Base-by-base conservation (phyloP, 306 rosid species). In the Trifolium fragiferum region DNA sequence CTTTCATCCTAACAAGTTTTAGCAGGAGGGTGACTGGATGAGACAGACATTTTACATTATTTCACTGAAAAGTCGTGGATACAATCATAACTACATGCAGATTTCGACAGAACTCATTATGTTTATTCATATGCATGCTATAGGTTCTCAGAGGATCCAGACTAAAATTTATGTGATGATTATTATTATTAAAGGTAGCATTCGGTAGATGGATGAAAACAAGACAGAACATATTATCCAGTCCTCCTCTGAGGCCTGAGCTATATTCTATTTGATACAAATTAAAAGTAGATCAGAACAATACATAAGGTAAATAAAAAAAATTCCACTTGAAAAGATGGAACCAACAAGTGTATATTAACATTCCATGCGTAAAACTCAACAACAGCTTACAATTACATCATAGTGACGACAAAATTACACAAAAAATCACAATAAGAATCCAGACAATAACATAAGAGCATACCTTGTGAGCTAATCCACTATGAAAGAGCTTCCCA, bases 401-500 rank as follows among this genome's bases (percentile, higher is more conserved):
- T 68, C 46, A 55, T n/a, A 49, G 62, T 3, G 47, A 74, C 25
- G 62, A 47, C 33, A 49, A 4, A 25, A 55, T 64, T 43, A 30
- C n/a, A 16, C 9, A 7, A 41, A 19, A 66, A 73, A 76, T 40
- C 21, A 83, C 30, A 72, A 33, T 11, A 72, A 37, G 13, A 77
- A 9, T 41, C 8, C 18, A 78, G 41, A 61, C 16, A 70, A 62
- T 11, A 58, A 60, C 1, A 12, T n/a, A 27, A 70, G 62, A 58
- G 47, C 55, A 67, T 44, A 91, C 97, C 88, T 92, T 89, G 83
- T 90, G 93, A 55, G 95, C 87, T 61, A 92, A 84, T 81, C 99
- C 98, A 75, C 99, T 90, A 80, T 94, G 97, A 78, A 94, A 94
- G 60, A 94, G 96, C 73, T 85, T 92, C 82, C 97, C 98, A 0